Evolutionary conservation across 257 asterid genomes (phyloP), one percentile per base, ranked within the genome.

Genomic region (Marsdenia floribunda): DNA sequence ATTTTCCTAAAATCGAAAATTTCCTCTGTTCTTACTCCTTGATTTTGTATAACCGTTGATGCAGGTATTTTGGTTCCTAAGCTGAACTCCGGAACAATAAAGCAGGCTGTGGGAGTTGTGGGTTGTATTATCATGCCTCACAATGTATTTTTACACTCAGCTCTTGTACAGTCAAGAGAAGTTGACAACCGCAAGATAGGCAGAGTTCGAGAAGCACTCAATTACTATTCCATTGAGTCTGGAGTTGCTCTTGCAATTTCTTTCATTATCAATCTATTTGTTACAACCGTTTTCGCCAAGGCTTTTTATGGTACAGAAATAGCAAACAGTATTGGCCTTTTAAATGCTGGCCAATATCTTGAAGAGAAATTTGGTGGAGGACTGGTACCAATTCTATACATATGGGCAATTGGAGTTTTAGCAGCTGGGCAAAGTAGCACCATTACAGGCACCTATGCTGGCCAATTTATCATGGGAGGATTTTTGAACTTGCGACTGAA

Each of bases 371-470:
- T 61, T 46, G 86, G 87, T 15, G 77, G 87, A 21, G 87, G 87
- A n/a, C 26, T 74, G 75, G 66, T 83, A 18, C 84, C 87, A 15
- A 83, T 83, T 73, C 78, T 80, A 10, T 83, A 83, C 73, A 80
- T 83, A 6, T 83, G 87, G 87, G 87, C 79, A 10, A 42, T 83
- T 33, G 87, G 87, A 24, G 67, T 83, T 15, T 70, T 83, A 38
- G 87, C 87, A n/a, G 87, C 87, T 53, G 87, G 87, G 6, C 87
- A 83, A 75, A 83, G 87, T 53, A 83, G 87, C 77, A 80, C 87
- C 10, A 80, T 83, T 37, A 83, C 87, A 0, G 84, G 87, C 11
- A 83, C 87, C 19, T 83, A 83, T 58, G 84, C 84, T 0, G 87
- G 87, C 8, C 82, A 83, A 71, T 83, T 83, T 68, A 80, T 83